Evolutionary conservation across 129 eudicot genomes (phyloP).

Genomic region (Rutidosis leptorrhynchoides): DNA sequence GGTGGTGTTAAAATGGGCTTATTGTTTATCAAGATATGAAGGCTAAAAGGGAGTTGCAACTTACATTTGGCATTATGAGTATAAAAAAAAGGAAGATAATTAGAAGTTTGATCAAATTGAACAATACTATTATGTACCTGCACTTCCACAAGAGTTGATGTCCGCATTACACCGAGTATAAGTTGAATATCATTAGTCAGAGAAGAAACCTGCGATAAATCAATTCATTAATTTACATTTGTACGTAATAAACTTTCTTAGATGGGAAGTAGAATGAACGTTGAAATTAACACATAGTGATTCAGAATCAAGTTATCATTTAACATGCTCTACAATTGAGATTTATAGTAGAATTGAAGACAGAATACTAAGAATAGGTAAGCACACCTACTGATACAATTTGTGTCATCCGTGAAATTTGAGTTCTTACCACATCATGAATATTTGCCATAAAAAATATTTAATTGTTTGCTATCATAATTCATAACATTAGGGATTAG

Average conservation of each 20-base stretch:
- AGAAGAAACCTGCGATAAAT: constrained; percentile 41
- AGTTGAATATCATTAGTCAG: constrained; percentile 51
- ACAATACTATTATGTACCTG: constrained; percentile 37
- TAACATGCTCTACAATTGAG: background rate
- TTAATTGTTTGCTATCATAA: too few species aligned
- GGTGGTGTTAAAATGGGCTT: background rate
- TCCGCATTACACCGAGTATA: constrained; percentile 45
- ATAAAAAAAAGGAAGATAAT: background rate
- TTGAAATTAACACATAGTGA: background rate
- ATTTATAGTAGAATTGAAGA: background rate
- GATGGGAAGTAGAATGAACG: background rate
- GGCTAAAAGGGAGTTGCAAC: constrained; percentile 1
- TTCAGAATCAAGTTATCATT: constrained; percentile 2
- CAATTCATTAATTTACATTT: background rate
- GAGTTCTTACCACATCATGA: background rate
- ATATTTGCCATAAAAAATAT: background rate
- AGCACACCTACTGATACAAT: background rate
- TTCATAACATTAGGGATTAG: too few species aligned
- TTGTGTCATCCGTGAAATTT: background rate
- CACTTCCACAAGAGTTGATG: constrained; percentile 54
- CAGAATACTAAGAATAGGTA: background rate
- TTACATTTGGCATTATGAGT: background rate
- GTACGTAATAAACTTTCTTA: background rate
- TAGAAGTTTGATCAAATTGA: constrained; percentile 3
- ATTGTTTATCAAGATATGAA: background rate